Evolutionary conservation across 495 filamentous ascomycete species (phyloP).

Genomic region (Saxispiralis lemnorum): DNA sequence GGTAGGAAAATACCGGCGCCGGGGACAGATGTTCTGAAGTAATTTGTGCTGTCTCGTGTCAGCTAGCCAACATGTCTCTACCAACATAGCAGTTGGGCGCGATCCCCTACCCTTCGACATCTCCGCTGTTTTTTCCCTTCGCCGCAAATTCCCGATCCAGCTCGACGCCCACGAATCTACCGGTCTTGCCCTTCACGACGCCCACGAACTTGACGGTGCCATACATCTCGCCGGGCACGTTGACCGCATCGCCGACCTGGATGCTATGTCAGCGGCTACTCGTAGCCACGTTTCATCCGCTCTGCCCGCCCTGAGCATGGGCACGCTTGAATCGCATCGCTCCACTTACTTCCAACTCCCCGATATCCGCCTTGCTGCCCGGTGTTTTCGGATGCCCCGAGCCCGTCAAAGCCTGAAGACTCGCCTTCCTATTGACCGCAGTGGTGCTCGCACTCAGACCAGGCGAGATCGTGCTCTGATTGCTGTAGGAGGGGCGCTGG

Average conservation of each 20-base stretch:
- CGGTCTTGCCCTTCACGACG: constrained; percentile 70
- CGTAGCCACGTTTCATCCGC: too few species aligned
- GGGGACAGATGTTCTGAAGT: constrained; percentile 63
- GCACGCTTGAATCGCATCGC: too few species aligned
- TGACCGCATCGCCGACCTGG: constrained; percentile 66
- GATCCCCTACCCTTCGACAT: constrained; percentile 72
- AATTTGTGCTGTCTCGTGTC: constrained; percentile 40
- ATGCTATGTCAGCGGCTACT: too few species aligned
- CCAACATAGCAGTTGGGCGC: neutral
- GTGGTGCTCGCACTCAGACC: constrained; percentile 34
- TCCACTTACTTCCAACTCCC: constrained; percentile 34
- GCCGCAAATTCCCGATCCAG: constrained; percentile 60
- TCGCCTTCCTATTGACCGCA: constrained; percentile 39
- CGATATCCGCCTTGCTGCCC: constrained; percentile 22
- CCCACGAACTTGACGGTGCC: constrained; percentile 84
- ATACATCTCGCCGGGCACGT: constrained; percentile 88
- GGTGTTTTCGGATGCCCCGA: constrained; percentile 18
- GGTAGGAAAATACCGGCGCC: constrained; percentile 91
- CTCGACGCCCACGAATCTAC: constrained; percentile 88
- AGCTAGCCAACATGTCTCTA: neutral
- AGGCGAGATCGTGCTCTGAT: constrained; percentile 37
- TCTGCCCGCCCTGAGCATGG: too few species aligned
- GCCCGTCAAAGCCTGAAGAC: constrained; percentile 43
- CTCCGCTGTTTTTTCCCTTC: constrained; percentile 87
- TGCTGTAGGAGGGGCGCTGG: constrained; percentile 25